Conservation (phyloP, 2,329 filamentous ascomycete species). For the Fusarium chuoi region DNA sequence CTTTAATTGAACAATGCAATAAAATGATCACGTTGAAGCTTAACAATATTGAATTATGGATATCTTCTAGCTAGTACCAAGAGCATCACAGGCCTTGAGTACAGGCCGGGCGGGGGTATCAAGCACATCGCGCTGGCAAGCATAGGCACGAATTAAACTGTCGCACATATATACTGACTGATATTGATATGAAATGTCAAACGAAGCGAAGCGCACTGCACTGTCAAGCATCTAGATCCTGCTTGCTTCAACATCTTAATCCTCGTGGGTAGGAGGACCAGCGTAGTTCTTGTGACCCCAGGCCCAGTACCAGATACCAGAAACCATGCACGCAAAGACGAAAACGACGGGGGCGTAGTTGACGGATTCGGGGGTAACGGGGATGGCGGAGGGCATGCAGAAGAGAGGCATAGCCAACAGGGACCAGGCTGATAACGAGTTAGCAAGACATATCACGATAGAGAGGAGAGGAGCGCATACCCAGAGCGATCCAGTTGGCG, state of each 20-base stretch:
- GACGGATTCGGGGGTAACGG: not conserved
- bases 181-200: constrained; percentile 15
- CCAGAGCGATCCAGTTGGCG: constrained; percentile 1
- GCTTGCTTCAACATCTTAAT: constrained; percentile 32
- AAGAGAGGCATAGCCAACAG: constrained; percentile 17
- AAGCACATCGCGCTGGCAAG: constrained; percentile 15
- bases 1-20: not conserved
- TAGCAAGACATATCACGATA: not conserved
- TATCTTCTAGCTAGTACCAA: constrained; percentile 11
- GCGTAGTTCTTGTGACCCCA: constrained; percentile 25
- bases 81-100: not conserved
- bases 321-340: constrained; percentile 4
- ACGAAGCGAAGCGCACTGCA: constrained; percentile 23
- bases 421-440: constrained; percentile 4
- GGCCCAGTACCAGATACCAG: constrained; percentile 18
- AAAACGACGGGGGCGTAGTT: constrained; percentile 23
- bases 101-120: constrained; percentile 18
- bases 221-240: constrained; percentile 20
- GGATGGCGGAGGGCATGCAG: constrained; percentile 17
- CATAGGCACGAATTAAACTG: constrained; percentile 4
- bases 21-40: not conserved
- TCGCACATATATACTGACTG: constrained; percentile 19
- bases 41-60: constrained; percentile 20
- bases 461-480: not conserved
- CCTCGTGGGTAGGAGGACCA: constrained; percentile 49